Evolutionary conservation across 1,139 yeast genomes (phyloP).

Genomic region (Debaryomyces udenii): DNA sequence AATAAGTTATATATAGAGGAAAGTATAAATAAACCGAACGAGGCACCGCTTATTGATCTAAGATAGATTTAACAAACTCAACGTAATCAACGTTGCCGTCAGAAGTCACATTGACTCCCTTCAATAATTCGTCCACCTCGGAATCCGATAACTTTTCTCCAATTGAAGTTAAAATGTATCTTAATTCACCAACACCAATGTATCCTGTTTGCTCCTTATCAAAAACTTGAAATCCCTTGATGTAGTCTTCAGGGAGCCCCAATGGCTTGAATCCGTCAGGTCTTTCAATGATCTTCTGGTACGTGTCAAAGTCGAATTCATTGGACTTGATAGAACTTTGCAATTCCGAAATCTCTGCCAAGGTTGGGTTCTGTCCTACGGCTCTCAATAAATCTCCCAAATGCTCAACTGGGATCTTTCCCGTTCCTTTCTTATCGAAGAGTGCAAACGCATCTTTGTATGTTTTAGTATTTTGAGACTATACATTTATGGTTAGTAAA

Average conservation of each 20-base stretch:
- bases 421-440: conserved; percentile 95
- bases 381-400: conserved; percentile 95
- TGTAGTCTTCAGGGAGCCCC: conserved; percentile 95
- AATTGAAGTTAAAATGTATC: conserved; percentile 89
- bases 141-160: conserved; percentile 89
- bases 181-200: conserved; percentile 95
- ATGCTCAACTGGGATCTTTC: conserved; percentile 83
- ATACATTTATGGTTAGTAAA: conserved; percentile 6
- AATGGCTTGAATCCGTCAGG: conserved; percentile 89
- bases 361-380: conserved; percentile 97
- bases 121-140: conserved; percentile 93
- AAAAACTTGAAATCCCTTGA: conserved; percentile 96
- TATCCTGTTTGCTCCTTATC: conserved; percentile 95
- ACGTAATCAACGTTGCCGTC: conserved; percentile 96
- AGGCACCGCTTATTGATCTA: conserved; percentile 63
- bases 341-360: conserved; percentile 80
- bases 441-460: conserved; percentile 97
- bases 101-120: conserved; percentile 90
- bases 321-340: conserved; percentile 51
- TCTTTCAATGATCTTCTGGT: conserved; percentile 76
- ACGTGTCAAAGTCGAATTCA: conserved; percentile 74
- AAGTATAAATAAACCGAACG: background rate
- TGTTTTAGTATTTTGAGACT: conserved; percentile 63
- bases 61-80: conserved; percentile 89
- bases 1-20: conserved; percentile 7